These are phyloP conservation scores for Paragyromitra xinjiangensis DNA, from an alignment of 495 filamentous ascomycete genomes.

Conservation along the genomic window DNA sequence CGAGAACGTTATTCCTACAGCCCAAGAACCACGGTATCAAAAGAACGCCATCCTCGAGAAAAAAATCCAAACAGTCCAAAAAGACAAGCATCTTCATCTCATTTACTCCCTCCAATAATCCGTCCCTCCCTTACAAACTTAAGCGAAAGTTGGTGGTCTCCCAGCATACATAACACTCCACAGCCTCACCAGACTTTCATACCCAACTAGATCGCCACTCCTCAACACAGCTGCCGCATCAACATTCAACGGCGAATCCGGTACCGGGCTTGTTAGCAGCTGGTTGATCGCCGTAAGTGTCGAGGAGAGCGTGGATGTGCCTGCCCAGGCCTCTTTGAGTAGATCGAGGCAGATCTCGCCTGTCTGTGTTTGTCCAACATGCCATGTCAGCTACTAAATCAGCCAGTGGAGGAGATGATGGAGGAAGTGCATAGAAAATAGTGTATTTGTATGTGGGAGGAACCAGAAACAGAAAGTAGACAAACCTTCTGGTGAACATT, in stretches of 20 bases:
- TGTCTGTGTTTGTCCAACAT: conserved; percentile 59
- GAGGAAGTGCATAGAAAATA: not conserved
- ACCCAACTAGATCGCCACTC: conserved; percentile 77
- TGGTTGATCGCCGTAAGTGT: conserved; percentile 80
- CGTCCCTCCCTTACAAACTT: not conserved
- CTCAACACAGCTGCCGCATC: conserved; percentile 83
- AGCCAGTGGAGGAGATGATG: not conserved
- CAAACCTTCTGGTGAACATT: conserved; percentile 74
- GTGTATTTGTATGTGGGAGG: too few species aligned
- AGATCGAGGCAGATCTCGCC: conserved; percentile 95
- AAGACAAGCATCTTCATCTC: not conserved
- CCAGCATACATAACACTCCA: conserved; percentile 66
- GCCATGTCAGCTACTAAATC: not conserved
- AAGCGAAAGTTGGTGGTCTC: conserved; percentile 16
- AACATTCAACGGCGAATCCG: conserved; percentile 87
- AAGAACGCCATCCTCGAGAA: conserved; percentile 9
- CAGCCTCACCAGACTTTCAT: conserved; percentile 81
- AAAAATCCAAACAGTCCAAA: not conserved
- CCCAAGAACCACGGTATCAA: not conserved
- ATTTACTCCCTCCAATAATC: too few species aligned
- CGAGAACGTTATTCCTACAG: not conserved
- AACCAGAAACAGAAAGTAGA: not conserved
- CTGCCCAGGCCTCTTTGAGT: conserved; percentile 81
- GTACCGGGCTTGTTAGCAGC: conserved; percentile 77
- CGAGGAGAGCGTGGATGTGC: conserved; percentile 79